phyloP scores from a whole-genome alignment of 768 basidiomycete species.

The Hygrophorus pudorinus region DNA sequence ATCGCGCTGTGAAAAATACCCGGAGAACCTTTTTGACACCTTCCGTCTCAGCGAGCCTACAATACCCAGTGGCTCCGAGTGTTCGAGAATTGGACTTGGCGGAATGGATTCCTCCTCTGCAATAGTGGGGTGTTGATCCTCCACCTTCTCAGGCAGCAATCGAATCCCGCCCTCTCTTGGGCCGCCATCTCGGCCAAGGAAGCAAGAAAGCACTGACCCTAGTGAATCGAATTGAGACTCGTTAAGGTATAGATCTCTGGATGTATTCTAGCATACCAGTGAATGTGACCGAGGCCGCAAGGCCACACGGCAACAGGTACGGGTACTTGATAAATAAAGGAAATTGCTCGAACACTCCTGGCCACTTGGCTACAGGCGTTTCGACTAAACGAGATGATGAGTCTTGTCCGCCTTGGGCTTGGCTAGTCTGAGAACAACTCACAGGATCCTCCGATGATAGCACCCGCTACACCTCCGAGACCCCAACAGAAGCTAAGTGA shows the following conservation, averaged over 20 bases:
- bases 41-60: conserved; percentile 35
- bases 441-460: conserved; percentile 80
- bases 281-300: conserved; percentile 71
- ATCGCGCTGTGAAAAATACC: conserved; percentile 45
- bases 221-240: neutral
- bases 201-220: conserved; percentile 85
- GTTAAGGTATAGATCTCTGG: conserved; percentile 3
- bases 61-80: conserved; percentile 28
- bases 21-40: conserved; percentile 46
- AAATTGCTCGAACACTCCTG: conserved; percentile 53
- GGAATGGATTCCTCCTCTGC: conserved; percentile 52
- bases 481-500: conserved; percentile 82
- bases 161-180: conserved; percentile 80
- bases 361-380: conserved; percentile 82
- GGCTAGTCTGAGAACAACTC: conserved; percentile 19
- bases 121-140: conserved; percentile 35
- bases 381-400: conserved; percentile 43
- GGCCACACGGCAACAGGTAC: conserved; percentile 78
- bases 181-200: conserved; percentile 87
- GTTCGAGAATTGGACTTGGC: conserved; percentile 37
- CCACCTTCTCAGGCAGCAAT: conserved; percentile 67
- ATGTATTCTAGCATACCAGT: conserved; percentile 34
- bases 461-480: conserved; percentile 87
- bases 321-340: conserved; percentile 72
- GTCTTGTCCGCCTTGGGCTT: neutral